These are phyloP conservation scores for Punica granatum DNA, from an alignment of 345 rosid genomes.

Conservation along the genomic window DNA sequence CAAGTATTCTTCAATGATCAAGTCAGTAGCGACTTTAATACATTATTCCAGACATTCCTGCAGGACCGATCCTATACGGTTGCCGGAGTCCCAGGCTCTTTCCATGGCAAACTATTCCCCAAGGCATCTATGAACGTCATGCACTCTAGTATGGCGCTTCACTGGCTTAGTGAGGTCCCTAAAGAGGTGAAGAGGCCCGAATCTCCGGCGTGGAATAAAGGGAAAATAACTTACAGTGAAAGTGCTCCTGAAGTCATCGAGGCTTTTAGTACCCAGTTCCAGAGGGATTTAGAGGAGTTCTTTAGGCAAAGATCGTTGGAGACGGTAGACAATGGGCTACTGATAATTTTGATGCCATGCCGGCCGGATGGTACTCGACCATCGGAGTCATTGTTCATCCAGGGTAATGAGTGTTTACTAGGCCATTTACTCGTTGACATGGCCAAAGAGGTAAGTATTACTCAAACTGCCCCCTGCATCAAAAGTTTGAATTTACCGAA, in stretches of 20 bases:
- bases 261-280: constrained; percentile 13
- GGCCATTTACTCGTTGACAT: too few relatives aligned
- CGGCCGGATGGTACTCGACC: too few relatives aligned
- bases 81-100: constrained; percentile 34
- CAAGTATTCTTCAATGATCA: constrained; percentile 45
- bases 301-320: too few relatives aligned
- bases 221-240: constrained; percentile 6
- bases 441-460: too few relatives aligned
- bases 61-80: constrained; percentile 16
- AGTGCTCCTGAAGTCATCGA: constrained; percentile 2
- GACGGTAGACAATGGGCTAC: too few relatives aligned
- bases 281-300: too few relatives aligned
- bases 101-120: constrained; percentile 28
- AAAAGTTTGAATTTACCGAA: too few relatives aligned
- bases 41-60: constrained; percentile 33
- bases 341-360: too few relatives aligned
- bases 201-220: constrained; percentile 11
- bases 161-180: constrained; percentile 30
- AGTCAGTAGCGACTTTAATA: constrained; percentile 33
- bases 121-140: constrained; percentile 22
- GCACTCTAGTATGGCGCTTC: constrained; percentile 24
- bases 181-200: constrained; percentile 9
- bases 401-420: too few relatives aligned
- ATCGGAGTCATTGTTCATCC: too few relatives aligned
- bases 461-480: too few relatives aligned